Evolutionary conservation across 202 grass and related monocot species (phyloP), one percentile per base, ranked within the genome.

Genomic region (Elaeis oleifera): DNA sequence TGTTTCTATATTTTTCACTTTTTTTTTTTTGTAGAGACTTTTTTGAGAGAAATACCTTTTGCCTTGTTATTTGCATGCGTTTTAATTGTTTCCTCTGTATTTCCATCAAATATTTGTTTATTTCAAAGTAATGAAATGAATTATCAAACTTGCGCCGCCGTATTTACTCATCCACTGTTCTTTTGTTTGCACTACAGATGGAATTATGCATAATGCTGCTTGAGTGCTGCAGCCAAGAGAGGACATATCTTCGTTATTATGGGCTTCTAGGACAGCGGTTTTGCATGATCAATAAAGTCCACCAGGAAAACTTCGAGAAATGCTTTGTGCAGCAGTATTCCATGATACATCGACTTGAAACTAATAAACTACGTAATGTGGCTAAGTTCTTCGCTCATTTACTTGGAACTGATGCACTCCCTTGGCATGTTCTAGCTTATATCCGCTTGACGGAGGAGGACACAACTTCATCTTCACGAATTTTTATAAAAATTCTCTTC

Each of bases 281-380:
- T 71, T 97, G 92, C 84, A 86, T 92, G 84, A 92, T 97, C 56
- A 97, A 97, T 62, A 94, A 87, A 89, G 72, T 99, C 60, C 26
- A 94, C 58, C 88, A 94, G 65, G 88, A 99, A 59, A 99, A 99
- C 58, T 97, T 97, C 53, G 92, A 97, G 59, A 91, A 86, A 51
- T 97, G 82, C 58, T 92, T 92, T 19, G 88, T 97, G 3, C 88
- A 97, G n/a, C 92, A 97, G 49, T 99, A 99, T 77, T 94, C 85
- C 0, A 99, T 92, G 94, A 89, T 89, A 63, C 94, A 99, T 60
- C 80, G 88, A 1, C 75, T 94, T 0, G 85, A 99, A 73, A 99
- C 88, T 20, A 92, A 94, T 39, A 92, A 99, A 76, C 36, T 99
- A 36, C 81, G 88, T 50, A 99, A 94, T 76, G 88, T 99, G 16